Percentiles rank a stretch among this genome's conserved stretches.
Evolutionary conservation across 305 asterid species (phyloP).

Genomic region (Fraxinus ornus): DNA sequence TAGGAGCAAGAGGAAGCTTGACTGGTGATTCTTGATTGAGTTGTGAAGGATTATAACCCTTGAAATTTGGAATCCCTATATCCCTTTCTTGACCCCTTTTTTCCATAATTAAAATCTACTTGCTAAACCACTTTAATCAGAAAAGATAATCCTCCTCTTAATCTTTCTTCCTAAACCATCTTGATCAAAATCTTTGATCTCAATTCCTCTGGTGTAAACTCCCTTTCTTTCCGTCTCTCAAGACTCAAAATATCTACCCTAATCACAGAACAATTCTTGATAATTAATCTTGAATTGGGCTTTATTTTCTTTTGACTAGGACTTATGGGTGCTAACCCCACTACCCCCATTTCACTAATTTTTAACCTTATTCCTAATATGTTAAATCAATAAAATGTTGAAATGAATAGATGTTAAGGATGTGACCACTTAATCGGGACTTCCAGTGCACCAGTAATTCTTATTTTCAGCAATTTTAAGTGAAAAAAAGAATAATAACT

Average conservation of each 20-base stretch:
- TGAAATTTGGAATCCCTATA: slow-evolving; percentile 27
- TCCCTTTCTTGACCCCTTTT: slow-evolving; percentile 39
- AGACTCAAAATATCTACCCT: not conserved
- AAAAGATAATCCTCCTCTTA: slow-evolving; percentile 17
- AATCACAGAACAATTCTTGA: not conserved
- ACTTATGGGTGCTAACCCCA: slow-evolving; percentile 40
- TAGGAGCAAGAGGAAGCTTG: slow-evolving; percentile 46
- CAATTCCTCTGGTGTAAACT: not conserved
- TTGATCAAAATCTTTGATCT: not conserved
- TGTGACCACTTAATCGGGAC: not conserved
- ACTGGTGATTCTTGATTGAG: slow-evolving; percentile 33
- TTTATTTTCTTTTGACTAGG: slow-evolving; percentile 30
- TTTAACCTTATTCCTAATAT: slow-evolving; percentile 36
- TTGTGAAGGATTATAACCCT: slow-evolving; percentile 22
- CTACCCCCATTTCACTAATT: slow-evolving; percentile 27
- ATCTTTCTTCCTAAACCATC: slow-evolving; percentile 11
- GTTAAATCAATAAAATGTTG: not conserved
- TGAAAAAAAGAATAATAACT: not conserved
- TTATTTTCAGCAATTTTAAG: not conserved
- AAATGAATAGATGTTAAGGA: slow-evolving; percentile 15
- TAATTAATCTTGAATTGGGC: slow-evolving; percentile 24
- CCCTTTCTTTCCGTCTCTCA: not conserved
- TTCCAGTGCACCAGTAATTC: not conserved
- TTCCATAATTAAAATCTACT: slow-evolving; percentile 35
- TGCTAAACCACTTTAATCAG: not conserved